These are phyloP conservation scores for Eucommia ulmoides DNA, from an alignment of 257 asterid species.

Conservation along the genomic window DNA sequence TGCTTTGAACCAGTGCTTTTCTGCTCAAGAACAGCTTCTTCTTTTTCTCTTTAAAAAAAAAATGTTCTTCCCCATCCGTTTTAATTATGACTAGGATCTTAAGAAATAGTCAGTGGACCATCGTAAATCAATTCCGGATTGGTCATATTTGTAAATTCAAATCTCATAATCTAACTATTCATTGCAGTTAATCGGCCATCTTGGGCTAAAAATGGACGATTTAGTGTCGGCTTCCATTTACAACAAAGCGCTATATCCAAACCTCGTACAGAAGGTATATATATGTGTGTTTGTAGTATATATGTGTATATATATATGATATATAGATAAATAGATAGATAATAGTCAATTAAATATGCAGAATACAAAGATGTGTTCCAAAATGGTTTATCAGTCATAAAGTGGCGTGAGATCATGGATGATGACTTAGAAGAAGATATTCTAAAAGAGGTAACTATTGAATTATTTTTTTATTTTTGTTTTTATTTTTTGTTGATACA, in stretches of 20 bases:
- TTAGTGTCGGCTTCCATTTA: slow-evolving; percentile 7
- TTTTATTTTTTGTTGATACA: not conserved
- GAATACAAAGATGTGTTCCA: slow-evolving; percentile 32
- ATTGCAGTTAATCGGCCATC: slow-evolving; percentile 22
- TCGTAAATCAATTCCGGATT: not conserved
- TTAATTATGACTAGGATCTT: too few species aligned
- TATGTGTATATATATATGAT: not conserved
- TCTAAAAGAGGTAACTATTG: slow-evolving; percentile 17
- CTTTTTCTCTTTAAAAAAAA: too few species aligned
- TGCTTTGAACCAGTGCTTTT: not conserved
- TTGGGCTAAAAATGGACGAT: not conserved
- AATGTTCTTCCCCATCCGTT: too few species aligned
- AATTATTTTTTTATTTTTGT: not conserved
- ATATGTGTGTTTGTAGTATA: not conserved
- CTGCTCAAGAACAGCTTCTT: not conserved
- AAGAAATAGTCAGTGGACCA: not conserved
- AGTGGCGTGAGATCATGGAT: slow-evolving; percentile 43
- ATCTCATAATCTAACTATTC: not conserved
- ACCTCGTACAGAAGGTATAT: slow-evolving; percentile 36
- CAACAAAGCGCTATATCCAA: slow-evolving; percentile 36
- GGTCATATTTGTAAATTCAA: not conserved
- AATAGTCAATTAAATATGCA: slow-evolving; percentile 5
- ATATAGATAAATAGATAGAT: too few species aligned
- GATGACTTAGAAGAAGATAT: slow-evolving; percentile 28
- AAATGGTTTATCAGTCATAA: slow-evolving; percentile 35